Conservation (phyloP, 2,329 filamentous ascomycete genomes). For the Monosporascus sp. region DNA sequence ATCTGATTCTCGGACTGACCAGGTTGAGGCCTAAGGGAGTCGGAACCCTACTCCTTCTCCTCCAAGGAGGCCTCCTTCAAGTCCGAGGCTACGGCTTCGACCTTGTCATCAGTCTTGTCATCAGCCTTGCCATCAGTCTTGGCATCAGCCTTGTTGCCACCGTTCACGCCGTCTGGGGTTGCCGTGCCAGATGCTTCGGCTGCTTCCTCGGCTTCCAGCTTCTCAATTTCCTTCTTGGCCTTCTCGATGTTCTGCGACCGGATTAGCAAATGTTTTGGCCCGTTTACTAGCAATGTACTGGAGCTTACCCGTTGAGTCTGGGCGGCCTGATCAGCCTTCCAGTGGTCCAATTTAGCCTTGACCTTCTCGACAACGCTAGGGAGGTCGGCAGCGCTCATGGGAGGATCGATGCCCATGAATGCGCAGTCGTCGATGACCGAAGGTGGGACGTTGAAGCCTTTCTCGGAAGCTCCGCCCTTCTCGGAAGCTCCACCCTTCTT, state of each 20-base stretch:
- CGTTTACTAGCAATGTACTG: background rate
- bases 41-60: slow-evolving; percentile 43
- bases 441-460: slow-evolving; percentile 76
- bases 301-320: slow-evolving; percentile 83
- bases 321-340: slow-evolving; percentile 83
- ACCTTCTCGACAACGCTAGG: slow-evolving; percentile 79
- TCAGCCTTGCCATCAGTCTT: slow-evolving; percentile 33
- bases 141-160: slow-evolving; percentile 33
- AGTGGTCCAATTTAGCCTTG: slow-evolving; percentile 83
- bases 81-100: slow-evolving; percentile 48
- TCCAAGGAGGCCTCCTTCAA: slow-evolving; percentile 48
- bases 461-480: slow-evolving; percentile 38
- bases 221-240: slow-evolving; percentile 91
- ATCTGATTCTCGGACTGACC: background rate
- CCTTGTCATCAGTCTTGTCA: slow-evolving; percentile 36
- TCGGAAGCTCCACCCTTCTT: slow-evolving; percentile 58
- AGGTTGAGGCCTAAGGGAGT: slow-evolving; percentile 4
- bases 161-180: slow-evolving; percentile 40
- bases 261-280: slow-evolving; percentile 22
- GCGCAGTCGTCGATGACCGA: slow-evolving; percentile 87
- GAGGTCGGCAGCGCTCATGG: slow-evolving; percentile 79
- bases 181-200: slow-evolving; percentile 41
- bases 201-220: slow-evolving; percentile 66
- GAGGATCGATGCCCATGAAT: slow-evolving; percentile 79
- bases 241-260: slow-evolving; percentile 80